Percentiles rank a stretch among this genome's conserved stretches.
phyloP scores from a whole-genome alignment of 305 asterid species.

The Solanum hybrid region DNA sequence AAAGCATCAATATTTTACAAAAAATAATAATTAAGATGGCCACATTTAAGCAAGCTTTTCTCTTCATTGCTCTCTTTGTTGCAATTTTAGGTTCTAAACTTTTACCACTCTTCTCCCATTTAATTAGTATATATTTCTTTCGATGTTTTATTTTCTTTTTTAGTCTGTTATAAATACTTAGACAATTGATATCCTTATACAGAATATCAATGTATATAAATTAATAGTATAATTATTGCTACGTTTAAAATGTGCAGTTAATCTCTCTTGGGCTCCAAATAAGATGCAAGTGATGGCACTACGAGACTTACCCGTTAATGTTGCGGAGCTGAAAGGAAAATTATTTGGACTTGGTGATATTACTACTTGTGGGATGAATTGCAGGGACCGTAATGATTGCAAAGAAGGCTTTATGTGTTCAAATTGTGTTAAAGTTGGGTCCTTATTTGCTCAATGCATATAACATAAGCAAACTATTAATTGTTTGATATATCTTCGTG shows the following conservation, averaged over 20 bases:
- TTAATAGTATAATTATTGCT: not conserved
- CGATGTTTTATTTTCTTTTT: not conserved
- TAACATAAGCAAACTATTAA: not conserved
- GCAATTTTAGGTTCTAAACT: not conserved
- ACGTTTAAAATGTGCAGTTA: not conserved
- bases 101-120: not conserved
- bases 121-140: not conserved
- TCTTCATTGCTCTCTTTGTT: not conserved
- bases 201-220: not conserved
- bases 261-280: not conserved
- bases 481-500: not conserved
- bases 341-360: not conserved
- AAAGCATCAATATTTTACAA: not conserved
- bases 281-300: not conserved
- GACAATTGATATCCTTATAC: not conserved
- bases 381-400: not conserved
- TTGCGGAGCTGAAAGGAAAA: not conserved
- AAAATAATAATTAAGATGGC: not conserved
- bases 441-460: not conserved
- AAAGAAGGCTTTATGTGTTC: not conserved
- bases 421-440: not conserved
- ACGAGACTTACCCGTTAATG: not conserved
- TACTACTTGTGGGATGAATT: not conserved
- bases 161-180: not conserved
- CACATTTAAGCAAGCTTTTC: not conserved